Evolutionary conservation across 2,329 filamentous ascomycete genomes (phyloP).

Genomic region (Fusarium floridanum): DNA sequence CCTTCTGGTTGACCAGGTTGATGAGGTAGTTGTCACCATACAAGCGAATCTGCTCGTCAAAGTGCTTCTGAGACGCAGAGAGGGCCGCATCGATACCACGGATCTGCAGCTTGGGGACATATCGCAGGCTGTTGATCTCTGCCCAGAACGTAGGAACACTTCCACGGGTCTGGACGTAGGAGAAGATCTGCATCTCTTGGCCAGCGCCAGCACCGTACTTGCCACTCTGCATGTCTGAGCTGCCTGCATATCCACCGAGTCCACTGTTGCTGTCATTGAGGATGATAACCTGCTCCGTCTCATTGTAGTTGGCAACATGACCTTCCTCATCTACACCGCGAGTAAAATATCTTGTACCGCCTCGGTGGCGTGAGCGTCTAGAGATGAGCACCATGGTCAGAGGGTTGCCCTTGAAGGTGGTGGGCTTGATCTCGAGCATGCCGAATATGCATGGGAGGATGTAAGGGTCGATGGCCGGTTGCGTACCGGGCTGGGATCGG

Average conservation of each 20-base stretch:
- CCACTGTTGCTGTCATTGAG: slow-evolving; percentile 84
- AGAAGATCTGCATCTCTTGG: slow-evolving; percentile 87
- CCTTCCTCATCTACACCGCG: slow-evolving; percentile 93
- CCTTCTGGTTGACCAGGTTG: slow-evolving; percentile 97
- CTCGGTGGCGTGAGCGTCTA: slow-evolving; percentile 86
- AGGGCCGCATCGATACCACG: slow-evolving; percentile 85
- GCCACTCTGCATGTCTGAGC: slow-evolving; percentile 80
- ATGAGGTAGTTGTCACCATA: slow-evolving; percentile 98
- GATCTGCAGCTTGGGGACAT: slow-evolving; percentile 90
- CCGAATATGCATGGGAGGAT: slow-evolving; percentile 97
- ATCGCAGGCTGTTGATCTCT: slow-evolving; percentile 92
- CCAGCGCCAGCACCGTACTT: slow-evolving; percentile 70
- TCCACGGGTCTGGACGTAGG: slow-evolving; percentile 96
- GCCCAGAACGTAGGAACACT: slow-evolving; percentile 97
- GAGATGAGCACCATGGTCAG: slow-evolving; percentile 91
- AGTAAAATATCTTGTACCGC: slow-evolving; percentile 94
- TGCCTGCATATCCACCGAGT: slow-evolving; percentile 84
- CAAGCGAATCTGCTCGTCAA: slow-evolving; percentile 90
- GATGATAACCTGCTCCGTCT: slow-evolving; percentile 93
- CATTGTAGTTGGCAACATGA: slow-evolving; percentile 98
- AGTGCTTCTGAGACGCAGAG: slow-evolving; percentile 85
- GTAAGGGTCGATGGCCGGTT: slow-evolving; percentile 86
- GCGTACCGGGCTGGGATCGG: slow-evolving; percentile 74
- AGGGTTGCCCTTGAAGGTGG: slow-evolving; percentile 84
- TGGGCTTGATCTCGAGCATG: slow-evolving; percentile 91